These are phyloP conservation scores for Talaromyces ruber DNA, from an alignment of 495 filamentous ascomycete species.

Conservation along the genomic window DNA sequence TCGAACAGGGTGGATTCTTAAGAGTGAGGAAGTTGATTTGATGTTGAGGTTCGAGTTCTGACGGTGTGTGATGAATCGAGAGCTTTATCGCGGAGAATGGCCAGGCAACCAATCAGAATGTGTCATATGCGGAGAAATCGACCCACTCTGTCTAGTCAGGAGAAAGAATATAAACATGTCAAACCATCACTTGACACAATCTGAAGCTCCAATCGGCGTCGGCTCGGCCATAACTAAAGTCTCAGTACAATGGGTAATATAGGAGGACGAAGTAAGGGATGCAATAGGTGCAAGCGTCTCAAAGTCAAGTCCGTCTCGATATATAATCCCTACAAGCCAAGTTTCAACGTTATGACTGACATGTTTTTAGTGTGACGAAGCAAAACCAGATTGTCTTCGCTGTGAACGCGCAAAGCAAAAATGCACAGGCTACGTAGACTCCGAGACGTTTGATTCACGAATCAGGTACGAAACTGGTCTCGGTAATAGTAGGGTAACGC, in stretches of 20 bases:
- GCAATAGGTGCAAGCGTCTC: background rate
- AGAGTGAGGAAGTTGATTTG: background rate
- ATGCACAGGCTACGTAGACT: background rate
- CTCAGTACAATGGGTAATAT: background rate
- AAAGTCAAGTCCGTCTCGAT: background rate
- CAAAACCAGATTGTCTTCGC: background rate
- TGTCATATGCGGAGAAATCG: background rate
- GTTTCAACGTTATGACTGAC: too few relatives aligned
- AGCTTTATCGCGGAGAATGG: background rate
- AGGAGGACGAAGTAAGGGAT: background rate
- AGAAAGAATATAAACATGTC: background rate
- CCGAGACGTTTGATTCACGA: background rate
- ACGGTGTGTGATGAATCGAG: background rate
- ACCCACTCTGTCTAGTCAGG: background rate
- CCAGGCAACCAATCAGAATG: background rate
- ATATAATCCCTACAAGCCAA: too few relatives aligned
- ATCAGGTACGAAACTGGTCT: background rate
- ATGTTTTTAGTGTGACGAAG: background rate
- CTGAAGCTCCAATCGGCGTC: too few relatives aligned
- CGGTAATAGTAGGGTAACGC: background rate
- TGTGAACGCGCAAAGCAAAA: background rate
- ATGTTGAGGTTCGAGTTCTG: background rate
- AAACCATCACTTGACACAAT: background rate
- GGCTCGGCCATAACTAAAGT: too few relatives aligned
- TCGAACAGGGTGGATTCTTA: too few relatives aligned